phyloP scores from a whole-genome alignment of 352 stramenopile genomes.

The Blastocystis sp. region DNA sequence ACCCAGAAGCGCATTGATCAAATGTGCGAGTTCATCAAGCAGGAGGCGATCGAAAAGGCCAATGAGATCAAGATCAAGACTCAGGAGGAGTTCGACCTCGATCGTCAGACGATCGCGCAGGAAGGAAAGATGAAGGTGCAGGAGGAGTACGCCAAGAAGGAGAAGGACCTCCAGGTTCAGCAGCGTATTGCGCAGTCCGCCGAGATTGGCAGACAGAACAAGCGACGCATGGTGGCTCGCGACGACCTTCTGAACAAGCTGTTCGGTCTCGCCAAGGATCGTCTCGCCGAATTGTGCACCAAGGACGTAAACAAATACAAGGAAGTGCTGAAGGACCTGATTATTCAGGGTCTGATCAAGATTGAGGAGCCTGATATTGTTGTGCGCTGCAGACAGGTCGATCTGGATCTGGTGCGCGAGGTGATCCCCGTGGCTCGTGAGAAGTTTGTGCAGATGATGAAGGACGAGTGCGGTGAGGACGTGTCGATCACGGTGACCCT shows the following conservation, averaged over 20 bases:
- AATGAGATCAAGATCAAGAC: conserved; percentile 96
- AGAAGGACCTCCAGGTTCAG: conserved; percentile 82
- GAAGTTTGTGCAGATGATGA: conserved; percentile 73
- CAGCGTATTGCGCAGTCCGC: conserved; percentile 65
- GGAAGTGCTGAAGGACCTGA: conserved; percentile 82
- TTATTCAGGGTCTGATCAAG: conserved; percentile 94
- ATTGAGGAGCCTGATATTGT: conserved; percentile 86
- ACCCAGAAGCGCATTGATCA: conserved; percentile 80
- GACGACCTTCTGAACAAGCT: conserved; percentile 73
- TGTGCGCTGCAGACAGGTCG: conserved; percentile 77
- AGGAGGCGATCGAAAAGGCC: conserved; percentile 95
- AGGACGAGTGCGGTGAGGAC: conserved; percentile 59
- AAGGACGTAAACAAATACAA: conserved; percentile 79
- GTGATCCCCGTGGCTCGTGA: conserved; percentile 73
- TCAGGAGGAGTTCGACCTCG: conserved; percentile 94
- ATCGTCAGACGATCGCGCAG: conserved; percentile 94
- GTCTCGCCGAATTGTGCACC: conserved; percentile 65
- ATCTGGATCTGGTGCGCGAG: conserved; percentile 74
- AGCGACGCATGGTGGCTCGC: conserved; percentile 81
- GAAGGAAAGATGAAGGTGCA: conserved; percentile 92
- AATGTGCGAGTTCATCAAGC: conserved; percentile 97
- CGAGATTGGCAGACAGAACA: conserved; percentile 41
- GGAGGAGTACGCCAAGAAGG: conserved; percentile 89
- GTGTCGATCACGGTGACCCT: conserved; percentile 58
- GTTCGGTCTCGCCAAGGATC: conserved; percentile 58